Percentiles rank a stretch among this genome's conserved stretches.
phyloP scores from a whole-genome alignment of 352 stramenopile genomes.

The Globisporangium heterothallicum region DNA sequence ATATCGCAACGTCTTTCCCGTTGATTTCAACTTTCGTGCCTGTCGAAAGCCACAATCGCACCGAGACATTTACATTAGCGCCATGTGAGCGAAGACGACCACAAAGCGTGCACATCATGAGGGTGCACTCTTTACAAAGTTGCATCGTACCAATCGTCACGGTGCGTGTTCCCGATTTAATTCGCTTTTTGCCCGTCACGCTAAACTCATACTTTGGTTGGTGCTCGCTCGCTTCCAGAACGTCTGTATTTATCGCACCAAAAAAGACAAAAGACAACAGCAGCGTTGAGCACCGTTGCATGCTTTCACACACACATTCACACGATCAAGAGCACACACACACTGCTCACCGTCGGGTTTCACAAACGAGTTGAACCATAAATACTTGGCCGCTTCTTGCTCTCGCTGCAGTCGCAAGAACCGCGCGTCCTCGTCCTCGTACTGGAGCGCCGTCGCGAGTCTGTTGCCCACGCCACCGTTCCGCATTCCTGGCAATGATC shows the following conservation, averaged over 20 bases:
- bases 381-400: conserved; percentile 22
- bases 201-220: conserved; percentile 68
- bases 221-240: conserved; percentile 70
- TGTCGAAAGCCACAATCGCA: conserved; percentile 11
- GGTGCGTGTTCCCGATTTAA: conserved; percentile 57
- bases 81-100: too few relatives aligned
- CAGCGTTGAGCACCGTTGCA: neutral
- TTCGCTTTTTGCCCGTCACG: conserved; percentile 64
- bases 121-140: neutral
- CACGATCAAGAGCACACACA: too few relatives aligned
- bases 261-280: neutral
- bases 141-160: conserved; percentile 45
- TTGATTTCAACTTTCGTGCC: conserved; percentile 62
- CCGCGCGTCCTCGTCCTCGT: conserved; percentile 14
- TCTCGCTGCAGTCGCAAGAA: conserved; percentile 13
- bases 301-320: too few relatives aligned
- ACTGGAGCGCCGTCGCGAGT: conserved; percentile 13
- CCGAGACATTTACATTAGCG: neutral
- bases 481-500: neutral
- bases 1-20: conserved; percentile 69
- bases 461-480: neutral
- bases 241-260: conserved; percentile 30
- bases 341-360: conserved; percentile 38
- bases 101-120: neutral
- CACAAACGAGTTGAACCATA: conserved; percentile 68